These are phyloP conservation scores for Neonectria ditissima DNA, from an alignment of 2,329 filamentous ascomycete species.

Conservation along the genomic window DNA sequence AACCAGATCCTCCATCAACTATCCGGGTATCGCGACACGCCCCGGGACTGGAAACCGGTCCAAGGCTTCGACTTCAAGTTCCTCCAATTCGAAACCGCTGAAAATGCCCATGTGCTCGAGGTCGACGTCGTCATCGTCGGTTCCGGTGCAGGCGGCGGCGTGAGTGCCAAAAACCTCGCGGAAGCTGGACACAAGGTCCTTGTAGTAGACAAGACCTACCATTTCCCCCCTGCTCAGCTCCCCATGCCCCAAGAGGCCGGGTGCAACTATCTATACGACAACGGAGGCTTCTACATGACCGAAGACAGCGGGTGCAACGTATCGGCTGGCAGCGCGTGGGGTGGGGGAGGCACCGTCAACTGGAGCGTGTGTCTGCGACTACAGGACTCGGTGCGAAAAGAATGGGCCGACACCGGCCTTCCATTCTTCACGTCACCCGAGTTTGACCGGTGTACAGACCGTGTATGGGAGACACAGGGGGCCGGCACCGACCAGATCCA, in stretches of 20 bases:
- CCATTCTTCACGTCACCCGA: constrained; percentile 78
- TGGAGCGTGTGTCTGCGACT: constrained; percentile 78
- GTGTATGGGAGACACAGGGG: constrained; percentile 83
- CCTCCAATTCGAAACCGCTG: constrained; percentile 63
- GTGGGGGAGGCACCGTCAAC: constrained; percentile 89
- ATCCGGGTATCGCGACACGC: constrained; percentile 68
- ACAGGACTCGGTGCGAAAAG: constrained; percentile 79
- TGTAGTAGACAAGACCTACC: constrained; percentile 85
- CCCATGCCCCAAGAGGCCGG: constrained; percentile 78
- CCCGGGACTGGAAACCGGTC: constrained; percentile 62
- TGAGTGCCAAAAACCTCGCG: constrained; percentile 83
- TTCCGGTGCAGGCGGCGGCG: constrained; percentile 88
- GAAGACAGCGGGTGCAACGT: constrained; percentile 71
- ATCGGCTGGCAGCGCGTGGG: constrained; percentile 79
- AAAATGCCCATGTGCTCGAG: constrained; percentile 70
- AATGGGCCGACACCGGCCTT: constrained; percentile 81
- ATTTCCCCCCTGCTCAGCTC: constrained; percentile 77
- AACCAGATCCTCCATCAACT: constrained; percentile 66
- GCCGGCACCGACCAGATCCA: constrained; percentile 73
- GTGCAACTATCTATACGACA: constrained; percentile 75
- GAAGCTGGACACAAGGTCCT: constrained; percentile 81
- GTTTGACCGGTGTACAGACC: constrained; percentile 83
- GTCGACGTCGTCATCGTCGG: constrained; percentile 89
- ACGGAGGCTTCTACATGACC: constrained; percentile 67
- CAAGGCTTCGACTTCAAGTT: constrained; percentile 70